Evolutionary conservation across 75 land plant species (phyloP).

Genomic region (Sequoia sempervirens): DNA sequence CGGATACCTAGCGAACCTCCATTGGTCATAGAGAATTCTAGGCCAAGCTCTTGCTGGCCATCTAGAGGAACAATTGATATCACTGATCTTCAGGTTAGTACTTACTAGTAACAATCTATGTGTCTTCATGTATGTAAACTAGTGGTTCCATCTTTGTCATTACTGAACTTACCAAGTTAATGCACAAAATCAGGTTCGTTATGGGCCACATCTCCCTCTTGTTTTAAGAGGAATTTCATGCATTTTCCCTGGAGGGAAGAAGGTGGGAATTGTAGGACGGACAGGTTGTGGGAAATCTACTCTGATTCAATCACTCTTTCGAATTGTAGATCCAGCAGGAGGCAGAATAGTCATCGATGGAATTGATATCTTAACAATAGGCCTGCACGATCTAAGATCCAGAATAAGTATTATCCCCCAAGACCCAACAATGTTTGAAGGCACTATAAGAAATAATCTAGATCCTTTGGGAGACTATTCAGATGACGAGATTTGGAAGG

Average conservation of each 20-base stretch:
- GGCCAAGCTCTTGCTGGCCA: constrained; percentile 21
- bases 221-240: constrained; percentile 30
- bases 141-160: not conserved
- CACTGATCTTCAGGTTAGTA: constrained; percentile 14
- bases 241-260: constrained; percentile 24
- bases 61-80: constrained; percentile 15
- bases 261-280: constrained; percentile 36
- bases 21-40: constrained; percentile 9
- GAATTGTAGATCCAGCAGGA: constrained; percentile 36
- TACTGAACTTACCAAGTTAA: not conserved
- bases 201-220: constrained; percentile 27
- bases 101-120: not conserved
- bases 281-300: constrained; percentile 49
- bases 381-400: constrained; percentile 38
- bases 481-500: constrained; percentile 45
- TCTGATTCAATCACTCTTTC: constrained; percentile 34
- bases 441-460: constrained; percentile 36
- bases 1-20: constrained; percentile 21
- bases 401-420: constrained; percentile 47
- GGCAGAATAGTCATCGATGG: constrained; percentile 36
- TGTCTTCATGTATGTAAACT: not conserved
- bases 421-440: constrained; percentile 44
- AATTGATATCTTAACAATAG: constrained; percentile 29
- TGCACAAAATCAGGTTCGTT: constrained; percentile 18
- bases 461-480: constrained; percentile 31